Evolutionary conservation across 345 rosid species (phyloP), one percentile per base, ranked within the genome.

Genomic region (Linum trigynum): DNA sequence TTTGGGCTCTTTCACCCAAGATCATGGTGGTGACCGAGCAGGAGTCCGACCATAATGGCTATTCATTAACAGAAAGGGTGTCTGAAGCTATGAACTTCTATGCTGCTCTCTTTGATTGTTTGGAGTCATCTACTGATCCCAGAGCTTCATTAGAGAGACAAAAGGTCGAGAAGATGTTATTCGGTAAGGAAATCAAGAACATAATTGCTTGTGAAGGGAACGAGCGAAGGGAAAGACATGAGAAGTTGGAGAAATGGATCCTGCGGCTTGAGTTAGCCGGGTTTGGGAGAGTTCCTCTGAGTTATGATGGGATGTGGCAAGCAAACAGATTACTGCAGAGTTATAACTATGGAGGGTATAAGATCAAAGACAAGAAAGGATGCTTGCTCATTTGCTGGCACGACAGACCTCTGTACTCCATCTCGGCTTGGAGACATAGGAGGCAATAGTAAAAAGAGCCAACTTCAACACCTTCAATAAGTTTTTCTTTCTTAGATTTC

Each of bases 341-440:
- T 37, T 57, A 57, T 10, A 37, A 37, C 7, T 17, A 17, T 15
- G 38, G 38, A n/a, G 61, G 61, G 38, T 57, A 57, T 37, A 57
- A 57, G 61, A 57, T 57, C 35, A 57, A 57, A 57, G 61, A 57
- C 38, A 37, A 17, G 35, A 57, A 57, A n/a, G 61, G 61, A 23
- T 57, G 61, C 38, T 57, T 57, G 61, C 38, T 37, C 12, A 57
- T 57, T 8, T 57, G 61, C 61, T 57, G 61, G 61, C 61, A 57
- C 38, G 38, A 37, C 61, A 57, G 38, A 37, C 36, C 61, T 37
- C 61, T 57, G 4, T 57, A 17, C 38, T 57, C 61, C 12, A 37
- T 57, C 38, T 57, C 61, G 23, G 61, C 61, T 9, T 57, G 61
- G 61, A 57, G 61, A 57, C 38, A 15, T 17, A 57, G 61, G 38